A percentile compares a stretch with the other conserved stretches of the same genome.
These are phyloP conservation scores for Ogataea degrootiae DNA, from an alignment of 805 yeast species.

Conservation along the genomic window DNA sequence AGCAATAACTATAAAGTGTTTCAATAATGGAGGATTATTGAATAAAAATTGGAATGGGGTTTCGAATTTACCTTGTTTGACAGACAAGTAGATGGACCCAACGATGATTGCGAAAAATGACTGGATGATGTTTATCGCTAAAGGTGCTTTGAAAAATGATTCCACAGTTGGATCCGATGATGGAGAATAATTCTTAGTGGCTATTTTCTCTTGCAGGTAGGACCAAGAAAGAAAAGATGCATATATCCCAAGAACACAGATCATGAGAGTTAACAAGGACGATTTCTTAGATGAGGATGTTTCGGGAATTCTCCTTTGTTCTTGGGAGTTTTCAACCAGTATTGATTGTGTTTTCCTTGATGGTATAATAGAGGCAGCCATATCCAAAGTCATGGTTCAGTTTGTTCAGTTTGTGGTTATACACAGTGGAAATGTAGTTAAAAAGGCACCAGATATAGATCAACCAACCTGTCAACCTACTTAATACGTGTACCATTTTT, in stretches of 20 bases:
- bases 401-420: no score
- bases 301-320: neutral
- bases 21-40: constrained; percentile 27
- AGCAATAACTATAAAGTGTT: constrained; percentile 50
- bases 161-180: constrained; percentile 3
- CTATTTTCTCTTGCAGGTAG: constrained; percentile 80
- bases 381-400: no score
- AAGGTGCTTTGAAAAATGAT: constrained; percentile 60
- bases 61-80: constrained; percentile 28
- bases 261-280: constrained; percentile 11
- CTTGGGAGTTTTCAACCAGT: neutral
- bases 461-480: no score
- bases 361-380: no score
- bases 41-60: constrained; percentile 33
- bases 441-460: neutral
- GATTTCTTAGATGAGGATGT: neutral
- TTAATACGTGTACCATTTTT: no score
- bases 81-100: constrained; percentile 55
- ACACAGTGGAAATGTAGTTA: no score
- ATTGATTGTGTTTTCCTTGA: neutral
- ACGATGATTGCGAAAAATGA: constrained; percentile 65
- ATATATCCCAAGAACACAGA: constrained; percentile 64
- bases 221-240: constrained; percentile 90
- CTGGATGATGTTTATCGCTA: constrained; percentile 73
- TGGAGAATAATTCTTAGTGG: constrained; percentile 65